A percentile compares a stretch with the other conserved stretches of the same genome.
These are phyloP conservation scores for Nigrospora sphaerica DNA, from an alignment of 2,329 filamentous ascomycete genomes.

Conservation along the genomic window DNA sequence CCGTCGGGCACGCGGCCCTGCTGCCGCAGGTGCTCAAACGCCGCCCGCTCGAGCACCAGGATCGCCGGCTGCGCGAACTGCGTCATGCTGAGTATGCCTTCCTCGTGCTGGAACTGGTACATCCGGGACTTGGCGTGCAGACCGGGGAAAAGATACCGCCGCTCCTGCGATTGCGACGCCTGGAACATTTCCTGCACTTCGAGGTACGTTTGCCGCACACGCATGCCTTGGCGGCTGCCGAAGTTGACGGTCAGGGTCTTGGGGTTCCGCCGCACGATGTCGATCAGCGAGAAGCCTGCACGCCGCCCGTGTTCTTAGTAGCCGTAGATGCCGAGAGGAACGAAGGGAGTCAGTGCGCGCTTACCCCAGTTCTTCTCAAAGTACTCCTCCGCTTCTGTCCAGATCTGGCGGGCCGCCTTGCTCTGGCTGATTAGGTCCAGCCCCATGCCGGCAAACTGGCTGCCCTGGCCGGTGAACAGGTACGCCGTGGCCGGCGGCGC, in stretches of 20 bases:
- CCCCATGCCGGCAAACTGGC: conserved; percentile 98
- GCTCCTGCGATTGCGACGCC: conserved; percentile 26
- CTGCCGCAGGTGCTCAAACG: conserved; percentile 96
- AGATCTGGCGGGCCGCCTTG: conserved; percentile 88
- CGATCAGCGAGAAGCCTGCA: conserved; percentile 84
- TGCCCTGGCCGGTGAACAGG: conserved; percentile 96
- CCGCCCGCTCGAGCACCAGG: conserved; percentile 98
- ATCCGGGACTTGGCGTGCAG: too few species aligned
- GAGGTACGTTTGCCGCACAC: conserved; percentile 98
- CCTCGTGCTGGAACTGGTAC: too few species aligned
- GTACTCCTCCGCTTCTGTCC: conserved; percentile 95
- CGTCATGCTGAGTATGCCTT: conserved; percentile 79
- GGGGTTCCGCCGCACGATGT: conserved; percentile 99
- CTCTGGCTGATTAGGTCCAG: conserved; percentile 97
- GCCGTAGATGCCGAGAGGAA: background rate
- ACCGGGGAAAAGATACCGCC: conserved; percentile 5
- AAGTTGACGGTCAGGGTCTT: conserved; percentile 99
- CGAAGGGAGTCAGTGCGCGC: conserved; percentile 23
- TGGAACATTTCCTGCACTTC: conserved; percentile 94
- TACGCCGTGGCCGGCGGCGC: conserved; percentile 96
- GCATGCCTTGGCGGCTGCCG: conserved; percentile 90
- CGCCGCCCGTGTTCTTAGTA: background rate
- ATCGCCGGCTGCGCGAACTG: conserved; percentile 97
- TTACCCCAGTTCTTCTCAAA: conserved; percentile 35
- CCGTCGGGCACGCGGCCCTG: conserved; percentile 94